Evolutionary conservation across 2,329 filamentous ascomycete genomes (phyloP), one percentile per base, ranked within the genome.

Genomic region (Colletotrichum gigasporum): DNA sequence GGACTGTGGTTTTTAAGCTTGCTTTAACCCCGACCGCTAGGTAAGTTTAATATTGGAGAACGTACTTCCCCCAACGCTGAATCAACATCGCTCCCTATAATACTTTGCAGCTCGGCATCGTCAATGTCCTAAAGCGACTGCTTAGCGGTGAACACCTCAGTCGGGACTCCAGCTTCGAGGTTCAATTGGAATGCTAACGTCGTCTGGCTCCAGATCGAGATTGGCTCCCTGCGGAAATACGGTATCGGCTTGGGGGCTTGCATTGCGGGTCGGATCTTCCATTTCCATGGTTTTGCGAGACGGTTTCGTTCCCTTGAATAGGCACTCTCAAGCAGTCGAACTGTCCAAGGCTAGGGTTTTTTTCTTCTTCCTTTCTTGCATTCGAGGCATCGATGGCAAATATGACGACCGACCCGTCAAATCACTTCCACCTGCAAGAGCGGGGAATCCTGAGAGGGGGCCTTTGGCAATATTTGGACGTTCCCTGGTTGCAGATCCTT

Each of bases 21-120:
- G n/a, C 7, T 12, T n/a, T 39, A 55, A 52, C 14, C 52, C n/a
- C n/a, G n/a, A n/a, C n/a, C n/a, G n/a, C n/a, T n/a, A n/a, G n/a
- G n/a, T n/a, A n/a, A n/a, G n/a, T n/a, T n/a, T n/a, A n/a, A n/a
- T n/a, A 6, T 6, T 22, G 11, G 11, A 22, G 26, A 30, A 69
- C 69, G 63, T 68, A 68, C 73, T 63, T 71, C 71, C 57, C 71
- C 73, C 6, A 74, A 57, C 28, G 73, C 72, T 35, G 73, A 75
- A 56, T 75, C 73, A 11, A 65, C 55, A 37, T 68, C 66, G 37
- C 64, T 67, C 4, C 48, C 64, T 11, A 55, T 26, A 35, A 64
- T 51, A 42, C 64, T 67, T 20, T 67, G 65, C 45, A 68, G 26
- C 20, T 68, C 66, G 20, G 57, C 39, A 9, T 54, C 64, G 20